These are phyloP conservation scores for Psilocybe cubensis DNA, from an alignment of 768 basidiomycete genomes.

Conservation along the genomic window DNA sequence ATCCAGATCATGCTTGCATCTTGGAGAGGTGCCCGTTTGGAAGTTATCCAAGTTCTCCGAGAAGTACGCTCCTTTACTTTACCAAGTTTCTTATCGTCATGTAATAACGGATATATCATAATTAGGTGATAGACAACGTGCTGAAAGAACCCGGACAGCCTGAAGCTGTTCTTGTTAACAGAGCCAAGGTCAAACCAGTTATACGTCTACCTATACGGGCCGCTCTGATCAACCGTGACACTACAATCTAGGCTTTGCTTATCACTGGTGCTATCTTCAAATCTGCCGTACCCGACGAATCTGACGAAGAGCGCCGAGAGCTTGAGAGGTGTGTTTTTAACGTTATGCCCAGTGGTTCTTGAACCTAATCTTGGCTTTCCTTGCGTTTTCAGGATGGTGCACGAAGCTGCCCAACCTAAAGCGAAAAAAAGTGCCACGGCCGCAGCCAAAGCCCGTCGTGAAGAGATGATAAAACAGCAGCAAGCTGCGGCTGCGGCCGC, in stretches of 20 bases:
- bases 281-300: slow-evolving; percentile 80
- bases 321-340: slow-evolving; percentile 73
- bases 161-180: slow-evolving; percentile 72
- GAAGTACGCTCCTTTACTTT: slow-evolving; percentile 40
- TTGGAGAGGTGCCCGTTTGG: slow-evolving; percentile 96
- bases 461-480: slow-evolving; percentile 42
- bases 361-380: neutral
- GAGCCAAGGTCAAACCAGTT: slow-evolving; percentile 97
- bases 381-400: slow-evolving; percentile 86
- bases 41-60: slow-evolving; percentile 89
- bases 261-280: slow-evolving; percentile 92
- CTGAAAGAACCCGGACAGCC: slow-evolving; percentile 78
- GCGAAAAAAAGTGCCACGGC: slow-evolving; percentile 49
- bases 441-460: slow-evolving; percentile 40
- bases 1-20: slow-evolving; percentile 91
- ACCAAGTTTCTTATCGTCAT: neutral
- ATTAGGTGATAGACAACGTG: slow-evolving; percentile 78
- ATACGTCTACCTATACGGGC: slow-evolving; percentile 6
- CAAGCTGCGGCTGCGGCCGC: slow-evolving; percentile 17
- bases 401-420: slow-evolving; percentile 81
- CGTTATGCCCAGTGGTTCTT: slow-evolving; percentile 8
- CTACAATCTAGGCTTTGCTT: slow-evolving; percentile 68
- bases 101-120: slow-evolving; percentile 2
- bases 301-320: slow-evolving; percentile 92
- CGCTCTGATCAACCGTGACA: neutral